Percentiles rank a stretch among this genome's conserved stretches.
Conservation (phyloP, 768 basidiomycete species). For the Podaxis sp. region DNA sequence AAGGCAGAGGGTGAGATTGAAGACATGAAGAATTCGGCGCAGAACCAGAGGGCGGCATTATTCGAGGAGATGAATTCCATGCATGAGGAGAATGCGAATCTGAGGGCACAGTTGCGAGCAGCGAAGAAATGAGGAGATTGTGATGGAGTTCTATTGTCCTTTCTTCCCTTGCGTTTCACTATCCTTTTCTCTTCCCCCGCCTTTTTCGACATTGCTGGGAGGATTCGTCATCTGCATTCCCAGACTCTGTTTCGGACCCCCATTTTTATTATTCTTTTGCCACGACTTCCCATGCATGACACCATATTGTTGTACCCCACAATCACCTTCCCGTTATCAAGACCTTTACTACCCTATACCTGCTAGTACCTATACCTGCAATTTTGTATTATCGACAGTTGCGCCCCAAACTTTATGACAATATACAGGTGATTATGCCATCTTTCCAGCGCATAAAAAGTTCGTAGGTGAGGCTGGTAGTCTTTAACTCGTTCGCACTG, state of each 20-base stretch:
- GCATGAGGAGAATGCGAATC: conserved; percentile 72
- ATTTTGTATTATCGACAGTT: not conserved
- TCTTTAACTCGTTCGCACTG: no score
- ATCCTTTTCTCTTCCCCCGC: not conserved
- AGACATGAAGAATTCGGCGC: conserved; percentile 66
- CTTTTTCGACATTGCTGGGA: conserved; percentile 4
- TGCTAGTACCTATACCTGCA: conserved; percentile 8
- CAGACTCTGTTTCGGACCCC: not conserved
- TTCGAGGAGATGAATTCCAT: conserved; percentile 86
- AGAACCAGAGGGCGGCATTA: conserved; percentile 77
- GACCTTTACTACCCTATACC: not conserved
- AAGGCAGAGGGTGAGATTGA: conserved; percentile 69
- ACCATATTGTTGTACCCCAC: conserved; percentile 1
- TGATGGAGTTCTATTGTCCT: not conserved
- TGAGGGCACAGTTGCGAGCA: conserved; percentile 70
- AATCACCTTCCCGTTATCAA: not conserved
- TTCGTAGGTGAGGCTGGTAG: no score
- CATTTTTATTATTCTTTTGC: not conserved
- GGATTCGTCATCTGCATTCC: not conserved
- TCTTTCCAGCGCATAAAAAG: no score
- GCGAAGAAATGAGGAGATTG: conserved; percentile 41
- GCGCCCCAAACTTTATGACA: not conserved
- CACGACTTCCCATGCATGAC: conserved; percentile 8
- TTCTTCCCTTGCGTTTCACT: not conserved
- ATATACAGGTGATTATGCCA: not conserved